phyloP scores from a whole-genome alignment of 2,329 filamentous ascomycete genomes.

The Calycina herbarum region DNA sequence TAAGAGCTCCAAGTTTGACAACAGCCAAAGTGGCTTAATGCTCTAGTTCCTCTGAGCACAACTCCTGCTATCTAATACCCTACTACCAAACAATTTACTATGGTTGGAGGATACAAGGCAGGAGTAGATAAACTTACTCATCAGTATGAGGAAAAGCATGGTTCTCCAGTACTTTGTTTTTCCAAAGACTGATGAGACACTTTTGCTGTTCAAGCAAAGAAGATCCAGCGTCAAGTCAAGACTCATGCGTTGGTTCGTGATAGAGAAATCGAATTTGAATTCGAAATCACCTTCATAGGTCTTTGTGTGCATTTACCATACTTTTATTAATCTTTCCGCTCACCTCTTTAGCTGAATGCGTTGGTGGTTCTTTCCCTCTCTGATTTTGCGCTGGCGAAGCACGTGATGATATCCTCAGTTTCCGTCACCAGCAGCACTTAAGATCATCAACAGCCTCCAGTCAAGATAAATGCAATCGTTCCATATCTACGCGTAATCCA shows the following conservation, averaged over 20 bases:
- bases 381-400: background rate
- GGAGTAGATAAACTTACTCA: conserved; percentile 56
- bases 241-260: background rate
- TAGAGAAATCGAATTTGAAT: background rate
- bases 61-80: conserved; percentile 73
- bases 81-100: conserved; percentile 48
- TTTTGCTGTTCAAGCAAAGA: background rate
- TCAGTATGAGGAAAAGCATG: conserved; percentile 39
- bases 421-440: background rate
- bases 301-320: background rate
- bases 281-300: background rate
- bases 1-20: background rate
- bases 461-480: background rate
- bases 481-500: background rate
- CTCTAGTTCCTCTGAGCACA: background rate
- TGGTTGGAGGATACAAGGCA: conserved; percentile 69
- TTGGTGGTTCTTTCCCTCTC: background rate
- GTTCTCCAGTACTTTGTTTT: conserved; percentile 21
- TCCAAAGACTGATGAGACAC: conserved; percentile 29
- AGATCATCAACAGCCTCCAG: background rate
- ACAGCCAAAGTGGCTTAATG: background rate
- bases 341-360: background rate
- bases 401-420: background rate
- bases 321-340: background rate
- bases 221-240: background rate